Evolutionary conservation across 148 eudicot genomes (phyloP).

Genomic region (Agrostemma githago): DNA sequence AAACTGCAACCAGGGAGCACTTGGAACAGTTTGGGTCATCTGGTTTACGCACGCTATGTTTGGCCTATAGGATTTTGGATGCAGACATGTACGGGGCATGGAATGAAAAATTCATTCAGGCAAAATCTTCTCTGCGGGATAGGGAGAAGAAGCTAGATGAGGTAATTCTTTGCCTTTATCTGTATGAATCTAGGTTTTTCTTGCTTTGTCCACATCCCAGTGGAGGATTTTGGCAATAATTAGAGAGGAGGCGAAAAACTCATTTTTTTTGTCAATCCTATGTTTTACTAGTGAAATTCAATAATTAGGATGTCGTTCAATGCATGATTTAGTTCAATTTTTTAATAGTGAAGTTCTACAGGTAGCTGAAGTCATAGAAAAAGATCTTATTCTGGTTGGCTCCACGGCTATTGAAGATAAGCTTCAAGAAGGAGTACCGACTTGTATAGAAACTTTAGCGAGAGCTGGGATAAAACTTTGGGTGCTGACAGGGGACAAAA

Average conservation of each 20-base stretch:
- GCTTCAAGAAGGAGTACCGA: conserved; percentile 98
- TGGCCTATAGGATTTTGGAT: conserved; percentile 73
- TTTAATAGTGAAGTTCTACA: conserved; percentile 31
- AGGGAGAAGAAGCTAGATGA: conserved; percentile 94
- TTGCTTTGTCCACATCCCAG: not conserved
- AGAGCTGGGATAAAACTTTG: conserved; percentile 97
- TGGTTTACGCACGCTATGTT: conserved; percentile 90
- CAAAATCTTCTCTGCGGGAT: conserved; percentile 86
- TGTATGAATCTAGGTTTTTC: not conserved
- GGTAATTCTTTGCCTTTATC: conserved; percentile 35
- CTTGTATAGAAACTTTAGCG: conserved; percentile 88
- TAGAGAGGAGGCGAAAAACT: not conserved
- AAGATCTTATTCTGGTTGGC: conserved; percentile 81
- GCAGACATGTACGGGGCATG: conserved; percentile 63
- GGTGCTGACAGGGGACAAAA: conserved; percentile 97
- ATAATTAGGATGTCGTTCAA: not conserved
- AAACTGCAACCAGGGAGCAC: conserved; percentile 64
- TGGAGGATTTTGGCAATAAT: not conserved
- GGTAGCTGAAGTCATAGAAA: conserved; percentile 94
- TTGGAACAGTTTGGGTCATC: conserved; percentile 92
- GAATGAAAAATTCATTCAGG: conserved; percentile 94
- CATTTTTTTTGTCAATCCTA: not conserved
- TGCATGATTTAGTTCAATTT: not conserved
- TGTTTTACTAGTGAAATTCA: not conserved
- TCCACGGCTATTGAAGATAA: conserved; percentile 97